Evolutionary conservation across 2,329 filamentous ascomycete species (phyloP), one percentile per base, ranked within the genome.

Genomic region (Monilinia vaccinii-corymbosi): DNA sequence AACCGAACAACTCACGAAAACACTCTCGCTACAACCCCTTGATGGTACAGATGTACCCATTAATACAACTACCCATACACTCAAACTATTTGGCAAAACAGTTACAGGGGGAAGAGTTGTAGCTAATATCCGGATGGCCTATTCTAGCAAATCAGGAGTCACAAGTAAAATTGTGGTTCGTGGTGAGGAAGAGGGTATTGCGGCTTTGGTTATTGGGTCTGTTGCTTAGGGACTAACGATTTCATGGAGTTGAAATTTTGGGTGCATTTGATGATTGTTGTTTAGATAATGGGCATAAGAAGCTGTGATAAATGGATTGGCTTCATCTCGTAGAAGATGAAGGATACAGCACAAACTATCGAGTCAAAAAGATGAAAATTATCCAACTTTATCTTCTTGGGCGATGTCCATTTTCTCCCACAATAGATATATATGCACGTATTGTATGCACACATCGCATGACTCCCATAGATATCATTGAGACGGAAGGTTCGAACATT

Each of bases 31-130:
- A 70, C 94, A 97, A 74, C 90, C 94, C 14, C 82, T 99, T 49
- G 94, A 99, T 69, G 94, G 93, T 68, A 96, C 89, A 36, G 94
- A 99, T 67, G 86, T 99, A 44, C 88, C 91, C 0, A 80, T 96
- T 67, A 95, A 87, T 71, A 87, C 87, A 70, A 92, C 86, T 62
- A 97, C 92, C 64, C 94, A 99, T 75, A 92, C 91, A 4, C 86
- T 99, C 72, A 97, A 96, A 78, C 80, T 99, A 40, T 88, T 97
- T 73, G 94, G 94, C 72, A 97, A 97, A 84, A 96, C 91, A 47
- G 87, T 97, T 64, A 86, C 83, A 38, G 94, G 93, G 40, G 94
- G 94, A 66, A 87, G 88, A 70, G 93, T 99, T 18, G 90, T 92
- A 60, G 89, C 88, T 62, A 86, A 84, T 66, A 85, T 97, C 65